A percentile compares a stretch with the other conserved stretches of the same genome.
phyloP scores from a whole-genome alignment of 1,284 basidiomycete species.

The Apiotrichum akiyoshidainum region DNA sequence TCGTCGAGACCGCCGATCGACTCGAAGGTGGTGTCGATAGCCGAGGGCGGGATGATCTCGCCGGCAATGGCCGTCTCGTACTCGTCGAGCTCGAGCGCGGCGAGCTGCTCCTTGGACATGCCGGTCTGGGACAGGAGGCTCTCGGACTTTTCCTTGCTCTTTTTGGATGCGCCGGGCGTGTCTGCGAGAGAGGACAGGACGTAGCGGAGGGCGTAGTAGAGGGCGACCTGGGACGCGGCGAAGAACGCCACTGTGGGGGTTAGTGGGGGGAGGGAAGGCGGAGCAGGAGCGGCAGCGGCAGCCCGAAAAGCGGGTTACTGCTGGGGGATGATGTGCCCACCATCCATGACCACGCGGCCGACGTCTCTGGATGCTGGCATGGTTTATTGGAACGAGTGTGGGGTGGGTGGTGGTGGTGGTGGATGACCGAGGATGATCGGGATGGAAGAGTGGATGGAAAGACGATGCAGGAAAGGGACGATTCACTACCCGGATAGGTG shows the following conservation, averaged over 20 bases:
- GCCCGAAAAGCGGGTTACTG: not conserved
- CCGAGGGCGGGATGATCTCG: conserved; percentile 55
- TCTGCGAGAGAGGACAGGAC: conserved; percentile 46
- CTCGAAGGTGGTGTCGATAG: conserved; percentile 55
- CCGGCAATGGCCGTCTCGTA: conserved; percentile 57
- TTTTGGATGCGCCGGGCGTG: conserved; percentile 34
- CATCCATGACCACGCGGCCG: conserved; percentile 51
- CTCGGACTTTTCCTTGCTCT: conserved; percentile 46
- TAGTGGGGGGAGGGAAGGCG: not conserved
- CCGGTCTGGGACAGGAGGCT: conserved; percentile 42
- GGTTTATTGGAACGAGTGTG: not conserved
- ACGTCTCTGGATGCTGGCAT: conserved; percentile 40
- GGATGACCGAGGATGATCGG: not conserved
- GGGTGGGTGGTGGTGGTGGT: not conserved
- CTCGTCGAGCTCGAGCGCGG: conserved; percentile 55
- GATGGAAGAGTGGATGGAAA: not conserved
- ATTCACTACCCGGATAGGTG: not conserved
- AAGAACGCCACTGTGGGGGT: conserved; percentile 58
- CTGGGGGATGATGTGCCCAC: conserved; percentile 25
- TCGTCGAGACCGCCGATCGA: conserved; percentile 85
- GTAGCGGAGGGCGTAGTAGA: conserved; percentile 50
- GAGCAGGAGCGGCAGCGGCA: not conserved
- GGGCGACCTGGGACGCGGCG: conserved; percentile 56
- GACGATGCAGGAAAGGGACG: not conserved
- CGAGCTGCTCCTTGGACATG: conserved; percentile 47